Evolutionary conservation across 805 yeast genomes (phyloP).

Genomic region (Wickerhamiella spandovensis): DNA sequence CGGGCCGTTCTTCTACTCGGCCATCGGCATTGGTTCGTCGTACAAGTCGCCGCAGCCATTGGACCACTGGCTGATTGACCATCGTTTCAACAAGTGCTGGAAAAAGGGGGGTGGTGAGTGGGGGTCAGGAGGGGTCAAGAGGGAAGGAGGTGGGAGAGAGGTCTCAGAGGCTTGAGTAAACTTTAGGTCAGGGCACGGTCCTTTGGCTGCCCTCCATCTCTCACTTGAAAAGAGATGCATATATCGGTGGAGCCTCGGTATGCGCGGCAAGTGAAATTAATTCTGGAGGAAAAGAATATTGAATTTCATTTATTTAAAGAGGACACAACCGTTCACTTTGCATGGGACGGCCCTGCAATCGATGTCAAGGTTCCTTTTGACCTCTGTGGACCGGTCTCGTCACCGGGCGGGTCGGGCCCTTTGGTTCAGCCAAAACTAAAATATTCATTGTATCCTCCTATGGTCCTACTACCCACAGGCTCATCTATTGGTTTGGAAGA

Average conservation of each 20-base stretch:
- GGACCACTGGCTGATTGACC: not conserved
- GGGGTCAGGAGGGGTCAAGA: not conserved
- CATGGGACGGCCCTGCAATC: not conserved
- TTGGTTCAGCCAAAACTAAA: not conserved
- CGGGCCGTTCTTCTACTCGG: not conserved
- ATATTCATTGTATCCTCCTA: conserved; percentile 54
- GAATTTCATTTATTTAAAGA: not conserved
- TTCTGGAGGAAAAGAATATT: not conserved
- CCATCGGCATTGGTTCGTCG: not conserved
- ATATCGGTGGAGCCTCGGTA: not conserved
- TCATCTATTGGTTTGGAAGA: not conserved
- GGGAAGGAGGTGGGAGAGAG: not conserved
- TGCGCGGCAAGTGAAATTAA: not conserved
- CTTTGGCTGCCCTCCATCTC: no score
- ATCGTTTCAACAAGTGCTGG: not conserved
- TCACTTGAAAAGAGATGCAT: not conserved
- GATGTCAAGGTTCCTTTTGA: not conserved
- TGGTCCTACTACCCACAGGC: conserved; percentile 42
- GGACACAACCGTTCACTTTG: not conserved
- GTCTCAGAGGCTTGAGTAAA: not conserved
- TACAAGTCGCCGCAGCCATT: not conserved
- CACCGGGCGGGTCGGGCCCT: no score
- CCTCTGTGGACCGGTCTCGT: no score
- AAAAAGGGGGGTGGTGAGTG: not conserved
- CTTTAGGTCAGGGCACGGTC: not conserved